Conservation (phyloP, 352 stramenopile genomes). For the Globisporangium echinulatum region DNA sequence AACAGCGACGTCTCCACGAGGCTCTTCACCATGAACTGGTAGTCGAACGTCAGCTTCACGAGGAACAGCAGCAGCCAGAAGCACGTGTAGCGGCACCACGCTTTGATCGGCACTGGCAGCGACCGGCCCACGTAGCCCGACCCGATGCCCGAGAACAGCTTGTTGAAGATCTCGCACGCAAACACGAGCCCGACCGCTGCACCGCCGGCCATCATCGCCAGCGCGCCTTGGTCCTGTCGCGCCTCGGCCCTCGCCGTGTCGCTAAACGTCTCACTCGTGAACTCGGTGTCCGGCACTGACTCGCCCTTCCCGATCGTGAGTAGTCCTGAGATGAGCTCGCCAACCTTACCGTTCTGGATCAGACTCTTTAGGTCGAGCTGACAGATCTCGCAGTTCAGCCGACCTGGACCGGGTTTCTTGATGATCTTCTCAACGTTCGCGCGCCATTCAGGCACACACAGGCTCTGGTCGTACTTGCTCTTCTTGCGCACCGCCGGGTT, state of each 20-base stretch:
- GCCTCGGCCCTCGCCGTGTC: constrained; percentile 16
- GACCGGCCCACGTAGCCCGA: constrained; percentile 74
- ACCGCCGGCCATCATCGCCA: constrained; percentile 54
- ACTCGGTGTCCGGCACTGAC: constrained; percentile 2
- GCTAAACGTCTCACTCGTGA: neutral
- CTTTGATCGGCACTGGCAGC: constrained; percentile 58
- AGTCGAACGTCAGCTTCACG: constrained; percentile 79
- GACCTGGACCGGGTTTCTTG: constrained; percentile 37
- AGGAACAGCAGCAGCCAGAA: constrained; percentile 76
- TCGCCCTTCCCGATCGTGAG: constrained; percentile 32
- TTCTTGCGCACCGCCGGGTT: constrained; percentile 20
- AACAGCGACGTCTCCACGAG: constrained; percentile 84
- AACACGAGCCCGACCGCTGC: constrained; percentile 41
- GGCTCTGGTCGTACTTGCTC: constrained; percentile 56
- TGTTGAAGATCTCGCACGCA: constrained; percentile 67
- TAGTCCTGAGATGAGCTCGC: constrained; percentile 45
- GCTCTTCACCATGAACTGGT: constrained; percentile 82
- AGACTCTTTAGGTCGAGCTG: constrained; percentile 58
- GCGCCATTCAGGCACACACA: constrained; percentile 54
- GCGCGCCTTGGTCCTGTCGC: constrained; percentile 49
- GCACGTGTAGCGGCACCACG: constrained; percentile 73
- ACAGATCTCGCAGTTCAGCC: constrained; percentile 74
- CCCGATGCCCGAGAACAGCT: constrained; percentile 56
- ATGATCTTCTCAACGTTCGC: constrained; percentile 43
- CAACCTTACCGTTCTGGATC: constrained; percentile 60